Evolutionary conservation across 2,329 filamentous ascomycete species (phyloP), one percentile per base, ranked within the genome.

Genomic region (Penicillium sp.): DNA sequence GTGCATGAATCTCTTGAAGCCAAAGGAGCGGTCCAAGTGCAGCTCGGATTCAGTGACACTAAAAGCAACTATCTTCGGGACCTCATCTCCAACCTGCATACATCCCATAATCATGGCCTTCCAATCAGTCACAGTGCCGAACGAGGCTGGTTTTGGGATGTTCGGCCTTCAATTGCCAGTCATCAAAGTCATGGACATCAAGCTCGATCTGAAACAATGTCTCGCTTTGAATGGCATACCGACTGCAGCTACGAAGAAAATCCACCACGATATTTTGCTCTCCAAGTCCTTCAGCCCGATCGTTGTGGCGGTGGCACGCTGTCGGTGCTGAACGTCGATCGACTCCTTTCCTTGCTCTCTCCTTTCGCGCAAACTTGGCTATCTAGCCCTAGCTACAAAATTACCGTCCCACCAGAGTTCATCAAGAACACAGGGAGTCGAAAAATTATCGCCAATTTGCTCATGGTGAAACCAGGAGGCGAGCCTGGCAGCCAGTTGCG

Each of bases 111-210:
- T 0, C 75, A 78, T 44, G 60, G 59, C 2, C 66, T 78, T 0
- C 76, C 76, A 3, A 75, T 77, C 14, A 56, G 70, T 0, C 76
- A 78, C 56, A 77, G 74, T 50, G 73, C 75, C 1, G 67, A 59
- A 0, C 65, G 70, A 3, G 75, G 76, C 3, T 78, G 74, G 75
- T 77, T 78, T 52, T 78, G 75, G 75, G 75, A 78, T 49, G 68
- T 77, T 5, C 71, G 71, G 1, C 76, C 73, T 7, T 54, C 43
- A 10, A 66, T 22, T 24, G 71, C 70, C 18, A 18, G 18, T 18
- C 18, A 18, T 45, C 73, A 77, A 50, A 67, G 68, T 32, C 59
- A 58, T 6, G 60, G 60, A 21, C 65, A 72, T 39, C 72, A 70
- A 29, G 75, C 76, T 1, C 65, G 75, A 0, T 75, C 72, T 1